Conservation (phyloP, 2,329 filamentous ascomycete species). For the Tolypocladium inflatum region DNA sequence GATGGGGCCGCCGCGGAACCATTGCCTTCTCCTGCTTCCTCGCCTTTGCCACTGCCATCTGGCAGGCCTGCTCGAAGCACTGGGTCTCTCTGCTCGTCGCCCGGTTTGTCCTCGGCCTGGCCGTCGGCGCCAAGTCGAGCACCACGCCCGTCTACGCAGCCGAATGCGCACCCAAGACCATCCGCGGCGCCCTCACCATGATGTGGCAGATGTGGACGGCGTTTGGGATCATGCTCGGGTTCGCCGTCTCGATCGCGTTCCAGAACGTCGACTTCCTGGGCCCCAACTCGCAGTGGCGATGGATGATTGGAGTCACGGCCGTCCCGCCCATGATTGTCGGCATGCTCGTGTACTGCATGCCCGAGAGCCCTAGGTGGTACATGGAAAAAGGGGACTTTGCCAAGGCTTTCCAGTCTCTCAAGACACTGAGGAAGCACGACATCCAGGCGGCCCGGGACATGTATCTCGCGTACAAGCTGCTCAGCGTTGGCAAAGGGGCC, state of each 20-base stretch:
- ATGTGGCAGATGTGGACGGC: conserved; percentile 44
- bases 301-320: conserved; percentile 53
- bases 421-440: conserved; percentile 41
- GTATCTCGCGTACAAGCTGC: conserved; percentile 32
- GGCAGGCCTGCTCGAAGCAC: conserved; percentile 12
- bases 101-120: conserved; percentile 58
- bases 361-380: conserved; percentile 48
- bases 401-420: conserved; percentile 43
- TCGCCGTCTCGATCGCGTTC: conserved; percentile 24
- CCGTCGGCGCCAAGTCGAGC: conserved; percentile 55
- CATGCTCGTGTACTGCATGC: conserved; percentile 52
- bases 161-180: conserved; percentile 56
- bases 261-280: conserved; percentile 21
- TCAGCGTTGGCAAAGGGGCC: conserved; percentile 12
- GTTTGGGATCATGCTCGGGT: conserved; percentile 34
- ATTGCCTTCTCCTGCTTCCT: conserved; percentile 9
- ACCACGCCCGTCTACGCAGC: conserved; percentile 64
- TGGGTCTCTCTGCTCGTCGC: conserved; percentile 45
- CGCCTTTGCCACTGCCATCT: conserved; percentile 7
- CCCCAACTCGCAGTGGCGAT: conserved; percentile 37
- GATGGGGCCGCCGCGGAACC: conserved; percentile 8
- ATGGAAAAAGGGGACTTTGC: conserved; percentile 35
- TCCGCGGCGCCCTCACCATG: conserved; percentile 70
- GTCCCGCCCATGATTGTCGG: conserved; percentile 40
- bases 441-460: conserved; percentile 51